Evolutionary conservation across 768 basidiomycete genomes (phyloP).

Genomic region (Cubamyces sp.): DNA sequence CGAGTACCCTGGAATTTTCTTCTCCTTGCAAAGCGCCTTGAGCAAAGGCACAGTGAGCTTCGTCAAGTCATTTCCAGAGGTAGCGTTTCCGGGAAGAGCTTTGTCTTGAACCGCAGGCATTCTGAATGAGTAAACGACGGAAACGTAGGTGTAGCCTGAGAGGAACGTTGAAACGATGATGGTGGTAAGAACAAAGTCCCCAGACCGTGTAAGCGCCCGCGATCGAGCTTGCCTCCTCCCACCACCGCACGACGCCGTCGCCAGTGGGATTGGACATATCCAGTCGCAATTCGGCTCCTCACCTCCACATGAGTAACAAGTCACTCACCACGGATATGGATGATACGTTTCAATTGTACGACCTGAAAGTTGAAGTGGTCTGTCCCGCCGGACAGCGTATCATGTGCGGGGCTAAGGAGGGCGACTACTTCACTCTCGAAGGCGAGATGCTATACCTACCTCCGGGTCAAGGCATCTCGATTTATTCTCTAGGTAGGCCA

Average conservation of each 20-base stretch:
- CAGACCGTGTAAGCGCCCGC: neutral
- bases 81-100: too few species aligned
- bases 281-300: neutral
- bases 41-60: conserved; percentile 65
- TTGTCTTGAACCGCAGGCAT: neutral
- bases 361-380: conserved; percentile 64
- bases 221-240: neutral
- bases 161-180: too few species aligned
- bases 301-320: neutral
- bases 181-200: too few species aligned
- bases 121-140: too few species aligned
- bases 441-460: conserved; percentile 70
- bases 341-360: conserved; percentile 57
- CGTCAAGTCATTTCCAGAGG: conserved; percentile 15
- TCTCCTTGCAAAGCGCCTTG: conserved; percentile 70
- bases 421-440: conserved; percentile 63
- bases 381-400: conserved; percentile 61
- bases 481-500: conserved; percentile 61
- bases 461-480: conserved; percentile 65
- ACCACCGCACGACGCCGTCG: neutral
- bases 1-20: conserved; percentile 63
- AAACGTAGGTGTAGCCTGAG: too few species aligned
- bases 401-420: conserved; percentile 65
- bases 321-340: conserved; percentile 14
- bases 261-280: neutral